Evolutionary conservation across 2,329 filamentous ascomycete genomes (phyloP), one percentile per base, ranked within the genome.

Genomic region (Blumeria graminis): DNA sequence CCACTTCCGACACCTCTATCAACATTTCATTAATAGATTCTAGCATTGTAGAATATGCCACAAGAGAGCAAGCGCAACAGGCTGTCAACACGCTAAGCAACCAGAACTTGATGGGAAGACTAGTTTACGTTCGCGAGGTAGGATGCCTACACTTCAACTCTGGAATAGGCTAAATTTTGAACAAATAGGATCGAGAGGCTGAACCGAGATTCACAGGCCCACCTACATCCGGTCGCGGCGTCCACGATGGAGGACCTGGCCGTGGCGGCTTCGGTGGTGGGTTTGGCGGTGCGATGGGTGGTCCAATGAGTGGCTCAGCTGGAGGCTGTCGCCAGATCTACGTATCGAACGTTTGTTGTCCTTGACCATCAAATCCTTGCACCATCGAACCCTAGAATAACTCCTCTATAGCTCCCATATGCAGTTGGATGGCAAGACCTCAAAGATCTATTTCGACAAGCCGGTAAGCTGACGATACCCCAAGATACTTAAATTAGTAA

Each of bases 21-120:
- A 22, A 33, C 22, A 16, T 3, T 13, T 10, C 34, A 45, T 54
- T 58, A 59, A 62, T 56, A 51, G 34, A 11, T 45, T 53, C 3
- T 63, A 94, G 88, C 76, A 98, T 98, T 86, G 92, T 98, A 83
- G 92, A 98, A 84, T 98, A 98, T 82, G 89, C 89, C 71, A 95
- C 90, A 67, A 86, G 89, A 81, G 92, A 98, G 69, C 88, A 98
- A 84, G 92, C 92, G 69, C 92, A 96, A 72, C 84, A 87, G 71
- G 92, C 92, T 68, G 92, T 98, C 74, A 83, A 86, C 71, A 92
- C 88, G 69, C 85, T 98, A 72, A 95, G 89, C 80, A 98, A 98
- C 75, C 90, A 95, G 72, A 95, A 93, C 70, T 76, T 98, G 60
- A 96, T 96, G 90, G 92, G 92, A 59, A 83, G 92, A 71, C 84